Percentiles rank a stretch among this genome's conserved stretches.
phyloP scores from a whole-genome alignment of 2,329 filamentous ascomycete genomes.

The Albifimbria verrucaria region DNA sequence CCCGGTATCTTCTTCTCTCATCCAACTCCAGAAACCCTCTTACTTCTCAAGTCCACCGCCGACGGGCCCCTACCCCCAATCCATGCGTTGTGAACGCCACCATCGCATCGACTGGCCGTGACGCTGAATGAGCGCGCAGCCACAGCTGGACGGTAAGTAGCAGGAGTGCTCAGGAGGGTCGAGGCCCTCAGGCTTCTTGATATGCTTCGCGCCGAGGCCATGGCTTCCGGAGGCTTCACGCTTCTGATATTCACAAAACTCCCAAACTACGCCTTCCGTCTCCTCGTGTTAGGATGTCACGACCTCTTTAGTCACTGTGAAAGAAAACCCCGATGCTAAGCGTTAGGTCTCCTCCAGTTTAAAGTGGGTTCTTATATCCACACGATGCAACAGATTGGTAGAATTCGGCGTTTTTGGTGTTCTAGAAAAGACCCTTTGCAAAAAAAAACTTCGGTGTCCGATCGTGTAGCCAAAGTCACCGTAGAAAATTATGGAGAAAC shows the following conservation, averaged over 20 bases:
- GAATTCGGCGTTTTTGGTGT: not conserved
- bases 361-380: not conserved
- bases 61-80: conserved; percentile 13
- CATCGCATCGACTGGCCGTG: not conserved
- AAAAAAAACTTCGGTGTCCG: too few species aligned
- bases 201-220: not conserved
- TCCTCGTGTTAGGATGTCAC: not conserved
- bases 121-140: not conserved
- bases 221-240: not conserved
- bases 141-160: not conserved
- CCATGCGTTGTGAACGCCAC: conserved; percentile 11
- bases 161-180: not conserved
- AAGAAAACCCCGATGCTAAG: not conserved
- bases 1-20: not conserved
- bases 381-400: too few species aligned
- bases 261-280: not conserved
- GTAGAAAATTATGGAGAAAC: too few species aligned
- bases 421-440: too few species aligned
- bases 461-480: too few species aligned
- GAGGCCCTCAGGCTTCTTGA: not conserved
- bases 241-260: not conserved
- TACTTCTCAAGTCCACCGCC: conserved; percentile 16
- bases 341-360: not conserved
- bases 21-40: not conserved
- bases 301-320: too few species aligned